Base-by-base conservation (phyloP, 106 monocot genomes). In the Allium cepa region DNA sequence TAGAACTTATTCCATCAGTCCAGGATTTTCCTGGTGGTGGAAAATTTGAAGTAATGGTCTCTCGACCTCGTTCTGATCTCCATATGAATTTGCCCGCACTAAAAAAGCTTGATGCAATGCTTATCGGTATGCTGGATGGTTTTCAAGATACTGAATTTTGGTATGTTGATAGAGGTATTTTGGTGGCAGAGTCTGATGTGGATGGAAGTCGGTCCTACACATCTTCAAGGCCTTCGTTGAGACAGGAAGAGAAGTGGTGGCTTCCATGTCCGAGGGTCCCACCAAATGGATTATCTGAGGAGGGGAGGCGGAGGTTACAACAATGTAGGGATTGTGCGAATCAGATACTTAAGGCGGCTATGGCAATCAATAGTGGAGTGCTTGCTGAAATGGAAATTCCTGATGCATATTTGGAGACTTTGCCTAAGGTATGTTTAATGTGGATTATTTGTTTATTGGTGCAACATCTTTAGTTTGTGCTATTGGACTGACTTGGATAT, bases 211-310 rank as follows among this genome's bases (percentile, higher is more conserved):
- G 62, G 26, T 45, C 66, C 0, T 76, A 78, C 46, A 64, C 81
- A 15, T 77, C 86, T 17, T 79, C 86, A 0, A 74, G 79, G 78
- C 77, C 79, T 0, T 87, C 86, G 0, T 59, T 85, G 60, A 78
- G 97, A 74, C 87, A 92, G 75, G 97, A 97, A 50, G 97, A 97
- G 67, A 97, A 97, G 64, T 97, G 97, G 97, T 97, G 97, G 97
- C 81, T 97, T 9, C 97, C 97, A 0, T 90, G 80, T 73, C 97
- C 97, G 8, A 27, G 89, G 15, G 89, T 97, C 18, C 86, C 89
- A 2, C 77, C 88, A 4, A 85, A 80, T 64, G 97, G 92, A 3
- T 50, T 92, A 49, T 84, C 86, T 0, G 89, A 87, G 74, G 86
- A 80, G 10, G 58, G 76, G 4, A 84, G 89, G 78, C 92, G 83